These are phyloP conservation scores for Spiraea crenata DNA, from an alignment of 331 rosid genomes.

Conservation along the genomic window DNA sequence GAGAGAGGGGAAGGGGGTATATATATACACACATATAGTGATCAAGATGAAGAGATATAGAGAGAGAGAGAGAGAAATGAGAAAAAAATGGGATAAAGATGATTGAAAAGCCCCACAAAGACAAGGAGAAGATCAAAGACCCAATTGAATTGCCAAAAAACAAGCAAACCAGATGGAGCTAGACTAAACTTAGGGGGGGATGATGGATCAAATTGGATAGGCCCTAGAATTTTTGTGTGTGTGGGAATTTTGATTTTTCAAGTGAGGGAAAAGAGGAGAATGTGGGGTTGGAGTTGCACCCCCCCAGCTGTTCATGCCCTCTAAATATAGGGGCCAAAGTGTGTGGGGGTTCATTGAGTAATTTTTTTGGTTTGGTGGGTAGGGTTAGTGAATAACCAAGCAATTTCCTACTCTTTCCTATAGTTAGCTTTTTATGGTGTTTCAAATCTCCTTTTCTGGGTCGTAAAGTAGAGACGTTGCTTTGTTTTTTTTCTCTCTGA, in stretches of 20 bases:
- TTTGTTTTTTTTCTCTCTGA: slow-evolving; percentile 79
- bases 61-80: slow-evolving; percentile 19
- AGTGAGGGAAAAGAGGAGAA: slow-evolving; percentile 45
- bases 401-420: slow-evolving; percentile 54
- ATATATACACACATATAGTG: slow-evolving; percentile 9
- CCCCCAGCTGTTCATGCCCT: slow-evolving; percentile 38
- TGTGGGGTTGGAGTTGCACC: slow-evolving; percentile 73
- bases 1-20: slow-evolving; percentile 18
- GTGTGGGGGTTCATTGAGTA: slow-evolving; percentile 24
- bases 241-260: slow-evolving; percentile 29
- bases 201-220: slow-evolving; percentile 22
- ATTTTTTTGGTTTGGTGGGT: slow-evolving; percentile 23
- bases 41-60: slow-evolving; percentile 22
- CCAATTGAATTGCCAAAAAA: slow-evolving; percentile 61
- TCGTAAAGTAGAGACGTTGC: slow-evolving; percentile 62
- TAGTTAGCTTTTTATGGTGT: slow-evolving; percentile 31
- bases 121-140: slow-evolving; percentile 14
- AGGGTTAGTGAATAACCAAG: slow-evolving; percentile 50
- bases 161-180: slow-evolving; percentile 35
- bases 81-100: slow-evolving; percentile 24
- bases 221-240: slow-evolving; percentile 34
- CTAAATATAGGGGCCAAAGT: slow-evolving; percentile 64
- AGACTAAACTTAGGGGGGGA: slow-evolving; percentile 26
- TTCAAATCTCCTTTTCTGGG: slow-evolving; percentile 98
- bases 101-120: slow-evolving; percentile 46